These are phyloP conservation scores for Aspergillus coremiiformis DNA, from an alignment of 495 filamentous ascomycete species.

Conservation along the genomic window DNA sequence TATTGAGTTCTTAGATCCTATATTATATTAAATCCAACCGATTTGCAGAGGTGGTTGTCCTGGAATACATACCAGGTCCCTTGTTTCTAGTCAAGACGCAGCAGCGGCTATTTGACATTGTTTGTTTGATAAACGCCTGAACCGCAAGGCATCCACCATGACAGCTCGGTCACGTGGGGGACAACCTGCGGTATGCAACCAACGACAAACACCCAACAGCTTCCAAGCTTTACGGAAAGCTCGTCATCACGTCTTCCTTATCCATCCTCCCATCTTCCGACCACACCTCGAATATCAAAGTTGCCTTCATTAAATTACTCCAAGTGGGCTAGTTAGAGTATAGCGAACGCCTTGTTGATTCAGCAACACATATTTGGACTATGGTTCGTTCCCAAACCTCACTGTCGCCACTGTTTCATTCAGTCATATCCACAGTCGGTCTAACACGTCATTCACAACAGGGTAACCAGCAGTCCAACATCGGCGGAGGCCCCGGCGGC, in stretches of 20 bases:
- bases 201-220: constrained; percentile 19
- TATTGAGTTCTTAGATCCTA: not conserved
- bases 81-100: no score
- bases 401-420: constrained; percentile 3
- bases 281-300: constrained; percentile 12
- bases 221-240: constrained; percentile 10
- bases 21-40: no score
- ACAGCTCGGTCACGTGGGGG: constrained; percentile 1
- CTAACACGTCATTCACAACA: constrained; percentile 24
- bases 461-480: constrained; percentile 78
- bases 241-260: constrained; percentile 10
- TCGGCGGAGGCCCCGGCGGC: constrained; percentile 62
- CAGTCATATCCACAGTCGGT: constrained; percentile 2
- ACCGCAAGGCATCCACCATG: not conserved
- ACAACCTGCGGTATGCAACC: constrained; percentile 4
- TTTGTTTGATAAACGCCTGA: not conserved
- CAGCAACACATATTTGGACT: constrained; percentile 8
- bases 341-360: not conserved
- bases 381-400: constrained; percentile 28
- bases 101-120: not conserved
- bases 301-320: constrained; percentile 6
- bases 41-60: no score
- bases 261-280: not conserved
- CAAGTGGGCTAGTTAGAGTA: not conserved
- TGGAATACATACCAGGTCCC: no score